Evolutionary conservation across 495 filamentous ascomycete genomes (phyloP).

Genomic region (Recurvomyces mirabilis): DNA sequence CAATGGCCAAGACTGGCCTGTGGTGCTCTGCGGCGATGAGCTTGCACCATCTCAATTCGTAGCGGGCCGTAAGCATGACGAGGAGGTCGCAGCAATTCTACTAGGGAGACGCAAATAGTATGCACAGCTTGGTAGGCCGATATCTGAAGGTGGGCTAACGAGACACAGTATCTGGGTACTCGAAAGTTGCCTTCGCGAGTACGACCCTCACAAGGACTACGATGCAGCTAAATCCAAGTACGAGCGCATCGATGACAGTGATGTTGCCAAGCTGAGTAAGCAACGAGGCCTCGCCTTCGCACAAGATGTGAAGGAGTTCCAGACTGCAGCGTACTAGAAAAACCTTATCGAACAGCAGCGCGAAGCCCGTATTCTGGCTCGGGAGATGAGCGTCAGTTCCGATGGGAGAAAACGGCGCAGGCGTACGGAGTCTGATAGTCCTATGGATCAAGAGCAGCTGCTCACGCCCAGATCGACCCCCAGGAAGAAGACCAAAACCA

Average conservation of each 20-base stretch:
- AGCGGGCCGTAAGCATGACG: background rate
- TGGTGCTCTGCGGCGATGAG: conserved; percentile 11
- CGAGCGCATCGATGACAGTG: background rate
- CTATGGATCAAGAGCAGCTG: no score
- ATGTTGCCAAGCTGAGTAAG: background rate
- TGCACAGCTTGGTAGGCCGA: no score
- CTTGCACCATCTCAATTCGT: conserved; percentile 3
- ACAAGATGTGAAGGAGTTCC: background rate
- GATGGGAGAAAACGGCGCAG: background rate
- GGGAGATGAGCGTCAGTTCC: background rate
- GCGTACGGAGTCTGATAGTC: no score
- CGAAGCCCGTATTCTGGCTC: background rate
- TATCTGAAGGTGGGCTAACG: no score
- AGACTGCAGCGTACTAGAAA: background rate
- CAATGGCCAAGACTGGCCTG: conserved; percentile 11
- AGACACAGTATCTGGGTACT: conserved; percentile 7
- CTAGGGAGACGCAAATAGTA: conserved; percentile 12
- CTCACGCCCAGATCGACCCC: no score
- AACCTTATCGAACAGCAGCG: conserved; percentile 1
- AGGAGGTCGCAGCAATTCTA: conserved; percentile 8
- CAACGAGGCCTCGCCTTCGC: background rate
- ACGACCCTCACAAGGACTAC: conserved; percentile 7
- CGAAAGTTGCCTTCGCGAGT: background rate
- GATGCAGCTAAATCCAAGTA: no score
- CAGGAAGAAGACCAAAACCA: no score